Evolutionary conservation across 2,329 filamentous ascomycete species (phyloP).

Genomic region (Arthrinium phaeospermum): DNA sequence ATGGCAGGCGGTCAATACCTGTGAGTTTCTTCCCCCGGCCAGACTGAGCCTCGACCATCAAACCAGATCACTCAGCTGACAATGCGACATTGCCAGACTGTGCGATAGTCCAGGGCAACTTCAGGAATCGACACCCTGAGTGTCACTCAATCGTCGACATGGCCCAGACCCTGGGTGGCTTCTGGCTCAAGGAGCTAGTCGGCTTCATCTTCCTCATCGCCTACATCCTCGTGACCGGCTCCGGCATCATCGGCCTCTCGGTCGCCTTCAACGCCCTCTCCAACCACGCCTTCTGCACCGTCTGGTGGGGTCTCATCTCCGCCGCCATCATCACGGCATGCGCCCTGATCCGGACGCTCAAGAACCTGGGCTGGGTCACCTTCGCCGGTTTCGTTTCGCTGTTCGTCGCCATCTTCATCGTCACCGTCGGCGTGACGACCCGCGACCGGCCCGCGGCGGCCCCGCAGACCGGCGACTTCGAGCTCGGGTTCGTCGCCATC

Average conservation of each 20-base stretch:
- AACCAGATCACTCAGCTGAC: not conserved
- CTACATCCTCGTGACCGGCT: conserved; percentile 61
- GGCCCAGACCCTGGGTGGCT: conserved; percentile 60
- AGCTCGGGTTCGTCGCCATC: conserved; percentile 62
- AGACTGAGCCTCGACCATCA: not conserved
- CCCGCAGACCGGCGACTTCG: conserved; percentile 60
- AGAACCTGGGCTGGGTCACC: conserved; percentile 65
- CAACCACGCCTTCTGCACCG: conserved; percentile 62
- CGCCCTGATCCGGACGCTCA: conserved; percentile 57
- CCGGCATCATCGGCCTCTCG: conserved; percentile 64
- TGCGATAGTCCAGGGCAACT: conserved; percentile 46
- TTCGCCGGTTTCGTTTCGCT: conserved; percentile 65
- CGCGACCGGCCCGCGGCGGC: conserved; percentile 63
- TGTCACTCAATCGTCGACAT: conserved; percentile 58
- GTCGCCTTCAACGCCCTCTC: conserved; percentile 66
- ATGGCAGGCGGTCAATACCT: conserved; percentile 35
- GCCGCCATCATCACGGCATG: conserved; percentile 54
- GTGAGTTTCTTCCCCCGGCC: conserved; percentile 19
- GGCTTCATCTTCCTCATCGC: conserved; percentile 63
- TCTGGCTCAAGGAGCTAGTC: conserved; percentile 55
- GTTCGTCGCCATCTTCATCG: conserved; percentile 60
- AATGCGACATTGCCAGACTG: conserved; percentile 35
- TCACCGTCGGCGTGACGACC: conserved; percentile 62
- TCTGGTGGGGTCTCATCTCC: conserved; percentile 61
- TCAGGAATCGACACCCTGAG: conserved; percentile 43